These are phyloP conservation scores for Shiraia bambusicola DNA, from an alignment of 2,329 filamentous ascomycete species.

Conservation along the genomic window DNA sequence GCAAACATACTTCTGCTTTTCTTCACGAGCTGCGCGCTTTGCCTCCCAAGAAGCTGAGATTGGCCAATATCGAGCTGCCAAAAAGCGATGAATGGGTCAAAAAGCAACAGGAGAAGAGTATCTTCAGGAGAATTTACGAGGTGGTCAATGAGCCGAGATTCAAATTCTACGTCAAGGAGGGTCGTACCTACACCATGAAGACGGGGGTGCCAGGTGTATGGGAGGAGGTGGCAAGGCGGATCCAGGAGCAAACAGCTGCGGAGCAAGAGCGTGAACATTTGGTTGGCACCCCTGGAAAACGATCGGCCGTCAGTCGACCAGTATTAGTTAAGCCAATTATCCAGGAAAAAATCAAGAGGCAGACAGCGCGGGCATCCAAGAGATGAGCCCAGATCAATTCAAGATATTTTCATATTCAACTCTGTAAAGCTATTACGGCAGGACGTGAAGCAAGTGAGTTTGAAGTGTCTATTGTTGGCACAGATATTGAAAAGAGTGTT, in stretches of 20 bases:
- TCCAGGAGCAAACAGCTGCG: constrained; percentile 27
- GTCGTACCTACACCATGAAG: constrained; percentile 31
- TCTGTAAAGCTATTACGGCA: too few species aligned
- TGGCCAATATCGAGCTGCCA: constrained; percentile 38
- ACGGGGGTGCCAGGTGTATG: constrained; percentile 40
- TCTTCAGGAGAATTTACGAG: constrained; percentile 20
- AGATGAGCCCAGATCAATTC: constrained; percentile 7
- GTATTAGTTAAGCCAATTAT: constrained; percentile 4
- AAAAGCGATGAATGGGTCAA: constrained; percentile 24
- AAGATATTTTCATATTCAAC: too few species aligned
- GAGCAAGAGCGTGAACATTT: background rate
- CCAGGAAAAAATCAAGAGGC: constrained; percentile 26
- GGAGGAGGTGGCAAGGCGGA: constrained; percentile 35
- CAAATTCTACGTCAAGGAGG: constrained; percentile 42
- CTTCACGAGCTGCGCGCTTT: constrained; percentile 38
- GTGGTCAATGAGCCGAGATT: constrained; percentile 33
- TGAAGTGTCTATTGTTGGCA: too few species aligned
- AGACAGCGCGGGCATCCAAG: constrained; percentile 19
- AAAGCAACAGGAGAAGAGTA: constrained; percentile 20
- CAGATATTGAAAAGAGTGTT: constrained; percentile 7
- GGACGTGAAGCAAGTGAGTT: too few species aligned
- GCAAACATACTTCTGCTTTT: constrained; percentile 31
- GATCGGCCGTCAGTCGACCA: constrained; percentile 1
- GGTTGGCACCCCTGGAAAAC: background rate
- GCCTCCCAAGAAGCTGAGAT: constrained; percentile 24